These are phyloP conservation scores for Acacia concinna DNA, from an alignment of 331 rosid species.

Conservation along the genomic window DNA sequence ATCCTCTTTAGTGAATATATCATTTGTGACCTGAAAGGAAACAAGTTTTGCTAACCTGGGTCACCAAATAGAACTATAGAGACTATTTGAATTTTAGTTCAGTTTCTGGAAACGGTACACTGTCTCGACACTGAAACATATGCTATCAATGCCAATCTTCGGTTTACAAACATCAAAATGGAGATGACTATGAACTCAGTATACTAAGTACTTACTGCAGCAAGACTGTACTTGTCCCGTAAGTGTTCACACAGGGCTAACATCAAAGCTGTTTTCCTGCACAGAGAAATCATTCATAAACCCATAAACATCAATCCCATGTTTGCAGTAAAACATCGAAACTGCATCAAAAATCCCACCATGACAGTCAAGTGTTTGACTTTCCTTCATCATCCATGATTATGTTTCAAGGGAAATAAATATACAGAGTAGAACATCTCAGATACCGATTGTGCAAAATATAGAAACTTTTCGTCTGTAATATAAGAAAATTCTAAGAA, in stretches of 20 bases:
- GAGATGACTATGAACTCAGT: background rate
- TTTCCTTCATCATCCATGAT: background rate
- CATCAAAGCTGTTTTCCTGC: constrained; percentile 94
- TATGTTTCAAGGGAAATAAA: background rate
- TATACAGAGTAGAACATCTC: background rate
- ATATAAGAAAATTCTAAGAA: background rate
- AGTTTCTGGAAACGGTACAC: background rate
- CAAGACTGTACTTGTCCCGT: constrained; percentile 90
- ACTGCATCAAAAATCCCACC: background rate
- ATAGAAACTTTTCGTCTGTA: background rate
- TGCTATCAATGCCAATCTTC: background rate
- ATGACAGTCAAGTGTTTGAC: background rate
- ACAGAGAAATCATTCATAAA: constrained; percentile 26
- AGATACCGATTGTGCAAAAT: background rate
- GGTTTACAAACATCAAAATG: background rate
- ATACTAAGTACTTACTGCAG: constrained; percentile 62
- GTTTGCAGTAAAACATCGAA: background rate
- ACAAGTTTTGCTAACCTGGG: background rate
- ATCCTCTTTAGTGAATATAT: constrained; percentile 94
- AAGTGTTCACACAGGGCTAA: constrained; percentile 72
- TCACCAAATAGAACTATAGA: background rate
- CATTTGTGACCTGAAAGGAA: constrained; percentile 75
- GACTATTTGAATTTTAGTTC: background rate
- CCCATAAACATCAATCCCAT: constrained; percentile 5
- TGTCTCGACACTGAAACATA: background rate